Base-by-base conservation (phyloP, 176 grass and related monocot species). In the Hyparrhenia diplandra region DNA sequence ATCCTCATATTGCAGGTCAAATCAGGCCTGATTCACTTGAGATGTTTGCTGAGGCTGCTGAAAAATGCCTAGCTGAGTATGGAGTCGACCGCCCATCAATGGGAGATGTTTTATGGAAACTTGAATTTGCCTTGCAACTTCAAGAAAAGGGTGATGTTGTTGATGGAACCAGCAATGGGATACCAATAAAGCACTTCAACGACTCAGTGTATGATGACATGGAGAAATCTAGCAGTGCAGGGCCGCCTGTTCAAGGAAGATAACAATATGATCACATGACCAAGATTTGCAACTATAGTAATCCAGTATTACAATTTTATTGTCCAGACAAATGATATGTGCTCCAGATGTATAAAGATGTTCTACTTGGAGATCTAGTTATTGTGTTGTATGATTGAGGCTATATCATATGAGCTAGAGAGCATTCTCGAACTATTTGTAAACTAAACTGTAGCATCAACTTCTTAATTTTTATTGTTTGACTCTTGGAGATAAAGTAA, bases 51-150 rank as follows among this genome's bases (percentile, higher is more conserved):
- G n/a, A n/a, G n/a, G n/a, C n/a, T n/a, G n/a, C n/a, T n/a, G n/a
- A n/a, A n/a, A n/a, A n/a, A n/a, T n/a, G n/a, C n/a, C n/a, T n/a
- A n/a, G n/a, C n/a, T n/a, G n/a, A n/a, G n/a, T n/a, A n/a, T n/a
- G n/a, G n/a, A n/a, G n/a, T n/a, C n/a, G n/a, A n/a, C n/a, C n/a
- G n/a, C n/a, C n/a, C n/a, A n/a, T n/a, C n/a, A n/a, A n/a, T n/a
- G n/a, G n/a, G n/a, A n/a, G n/a, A n/a, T n/a, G n/a, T n/a, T n/a
- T n/a, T n/a, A n/a, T n/a, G n/a, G n/a, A n/a, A n/a, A n/a, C 94
- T 97, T 71, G 92, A 97, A 83, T 97, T 80, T 77, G 85, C 94
- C 64, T 82, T 97, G 86, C 94, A 97, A 83, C 85, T 94, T 80
- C 94, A 97, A 75, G 85, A 90, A 73, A 89, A 88, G 65, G 84